Evolutionary conservation across 2,329 filamentous ascomycete species (phyloP), one percentile per base, ranked within the genome.

Genomic region (Pseudogymnoascus verrucosus): DNA sequence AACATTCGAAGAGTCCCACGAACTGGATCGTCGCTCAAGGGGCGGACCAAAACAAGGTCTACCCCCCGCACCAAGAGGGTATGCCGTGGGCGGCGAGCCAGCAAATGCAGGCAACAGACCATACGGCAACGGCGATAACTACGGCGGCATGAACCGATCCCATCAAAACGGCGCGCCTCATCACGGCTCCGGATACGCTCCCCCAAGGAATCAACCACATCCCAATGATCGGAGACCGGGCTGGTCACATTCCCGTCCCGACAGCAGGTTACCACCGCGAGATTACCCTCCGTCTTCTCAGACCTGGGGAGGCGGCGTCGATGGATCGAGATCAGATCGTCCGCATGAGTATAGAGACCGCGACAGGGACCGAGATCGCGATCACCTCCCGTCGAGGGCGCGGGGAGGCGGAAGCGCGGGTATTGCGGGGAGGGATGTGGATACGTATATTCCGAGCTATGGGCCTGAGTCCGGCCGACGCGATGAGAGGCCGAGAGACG

Each of bases 21-120:
- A 99, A 75, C 80, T 98, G n/a, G 95, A 99, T 74, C 85, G 93
- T 61, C 86, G 92, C 74, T 96, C 93, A 76, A 93, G 92, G 69
- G 89, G 96, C 68, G 89, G 92, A 64, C 89, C 95, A 71, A 91
- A 91, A 72, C 89, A 89, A 21, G 89, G 88, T 21, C 82, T 93
- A 10, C 93, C 93, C 3, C 93, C 95, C 11, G 95, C 93, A 0
- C 95, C 95, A 0, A 92, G 93, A 69, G 93, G 93, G 11, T 93
- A 91, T 3, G 92, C 91, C 1, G 92, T 96, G 2, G 93, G 93
- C 12, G 86, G 91, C 71, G 84, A 80, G 7, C 80, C 57, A n/a
- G 62, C 60, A 62, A 67, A 69, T 39, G 67, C 19, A 6, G 60
- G 67, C 11, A 69, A 70, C 59, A 67, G 62, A n/a, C 63, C 65